phyloP scores from a whole-genome alignment of 192 early-diverging fungal species.

The Backusella tuberculispora region DNA sequence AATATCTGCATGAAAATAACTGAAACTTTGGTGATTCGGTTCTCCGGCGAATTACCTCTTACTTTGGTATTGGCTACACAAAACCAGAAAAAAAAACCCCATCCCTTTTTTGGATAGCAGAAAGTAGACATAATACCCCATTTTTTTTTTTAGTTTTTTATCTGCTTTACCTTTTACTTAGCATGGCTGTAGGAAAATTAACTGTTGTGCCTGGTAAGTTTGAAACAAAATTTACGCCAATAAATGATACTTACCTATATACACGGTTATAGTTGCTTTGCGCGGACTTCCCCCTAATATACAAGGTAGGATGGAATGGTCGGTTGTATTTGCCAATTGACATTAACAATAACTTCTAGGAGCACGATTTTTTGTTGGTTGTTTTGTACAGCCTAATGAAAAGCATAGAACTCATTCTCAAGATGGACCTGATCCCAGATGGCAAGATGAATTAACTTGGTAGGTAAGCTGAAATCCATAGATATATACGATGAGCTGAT shows the following conservation, averaged over 20 bases:
- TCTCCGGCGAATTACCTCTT: background rate
- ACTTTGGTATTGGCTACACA: background rate
- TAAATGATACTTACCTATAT: constrained; percentile 8
- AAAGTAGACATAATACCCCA: background rate
- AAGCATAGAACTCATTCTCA: constrained; percentile 42
- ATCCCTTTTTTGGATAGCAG: background rate
- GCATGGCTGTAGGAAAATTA: constrained; percentile 27
- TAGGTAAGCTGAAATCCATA: constrained; percentile 6
- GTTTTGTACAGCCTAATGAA: constrained; percentile 33
- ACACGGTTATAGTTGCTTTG: constrained; percentile 16
- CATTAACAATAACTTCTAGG: background rate
- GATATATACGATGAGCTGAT: background rate
- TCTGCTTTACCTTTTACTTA: background rate
- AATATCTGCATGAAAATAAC: background rate
- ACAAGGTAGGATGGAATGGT: background rate
- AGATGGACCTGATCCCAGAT: constrained; percentile 31
- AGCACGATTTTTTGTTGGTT: constrained; percentile 32
- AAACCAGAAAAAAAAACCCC: background rate
- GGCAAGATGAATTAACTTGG: constrained; percentile 35
- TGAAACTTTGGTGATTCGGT: background rate
- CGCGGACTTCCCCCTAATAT: constrained; percentile 4
- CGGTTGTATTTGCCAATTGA: background rate
- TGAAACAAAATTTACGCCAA: background rate
- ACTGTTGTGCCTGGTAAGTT: constrained; percentile 17
- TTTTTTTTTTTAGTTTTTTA: background rate